These are phyloP conservation scores for Immersiella caudata DNA, from an alignment of 495 filamentous ascomycete genomes.

Conservation along the genomic window DNA sequence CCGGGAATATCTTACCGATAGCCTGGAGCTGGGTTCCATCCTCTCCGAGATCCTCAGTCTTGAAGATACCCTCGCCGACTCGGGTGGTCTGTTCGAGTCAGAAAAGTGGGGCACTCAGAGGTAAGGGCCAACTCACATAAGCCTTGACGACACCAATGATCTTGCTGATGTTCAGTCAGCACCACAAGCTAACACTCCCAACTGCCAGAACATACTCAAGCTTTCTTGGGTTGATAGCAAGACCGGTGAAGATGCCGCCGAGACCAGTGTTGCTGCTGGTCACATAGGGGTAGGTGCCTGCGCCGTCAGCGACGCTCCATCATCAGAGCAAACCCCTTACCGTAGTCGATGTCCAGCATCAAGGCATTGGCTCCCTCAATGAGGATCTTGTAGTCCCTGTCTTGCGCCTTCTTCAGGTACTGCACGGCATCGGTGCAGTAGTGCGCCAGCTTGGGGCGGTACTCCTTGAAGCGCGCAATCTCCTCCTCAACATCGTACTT, in stretches of 20 bases:
- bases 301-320: background rate
- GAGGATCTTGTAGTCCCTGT: constrained; percentile 65
- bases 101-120: constrained; percentile 13
- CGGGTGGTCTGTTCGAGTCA: constrained; percentile 55
- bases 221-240: constrained; percentile 57
- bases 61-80: constrained; percentile 81
- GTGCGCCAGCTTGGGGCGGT: constrained; percentile 65
- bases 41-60: constrained; percentile 74
- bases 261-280: constrained; percentile 77
- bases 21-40: constrained; percentile 47
- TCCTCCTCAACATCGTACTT: constrained; percentile 82
- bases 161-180: constrained; percentile 33
- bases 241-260: constrained; percentile 76
- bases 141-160: constrained; percentile 90
- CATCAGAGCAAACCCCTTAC: constrained; percentile 4
- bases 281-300: constrained; percentile 81
- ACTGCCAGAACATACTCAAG: constrained; percentile 37
- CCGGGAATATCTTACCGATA: constrained; percentile 35
- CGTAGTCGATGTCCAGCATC: constrained; percentile 52
- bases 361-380: constrained; percentile 91
- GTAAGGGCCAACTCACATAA: constrained; percentile 33
- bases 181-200: background rate
- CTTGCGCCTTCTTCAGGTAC: constrained; percentile 58
- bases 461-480: constrained; percentile 64
- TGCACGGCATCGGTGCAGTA: constrained; percentile 71